Evolutionary conservation across 2,329 filamentous ascomycete species (phyloP), one percentile per base, ranked within the genome.

Genomic region (Penicillium olsonii): DNA sequence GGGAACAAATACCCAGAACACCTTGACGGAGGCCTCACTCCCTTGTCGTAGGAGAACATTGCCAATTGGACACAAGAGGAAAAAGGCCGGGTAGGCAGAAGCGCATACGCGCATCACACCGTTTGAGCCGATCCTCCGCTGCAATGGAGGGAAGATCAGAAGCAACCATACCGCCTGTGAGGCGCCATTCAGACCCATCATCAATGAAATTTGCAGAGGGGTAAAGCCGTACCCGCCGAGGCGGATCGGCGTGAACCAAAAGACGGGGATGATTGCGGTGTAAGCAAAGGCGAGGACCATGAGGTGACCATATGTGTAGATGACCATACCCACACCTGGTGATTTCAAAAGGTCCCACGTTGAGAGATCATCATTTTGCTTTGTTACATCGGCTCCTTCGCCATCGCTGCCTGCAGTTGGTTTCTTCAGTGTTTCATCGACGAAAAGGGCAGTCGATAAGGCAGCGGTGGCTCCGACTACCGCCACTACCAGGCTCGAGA

Each of bases 161-260:
- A 92, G 75, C 2, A 90, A 79, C 87, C 88, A 92, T 6, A 81
- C 49, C 1, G 87, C 83, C 67, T 92, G 89, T 4, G 82, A 77
- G 14, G 81, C 70, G 11, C 89, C 89, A 18, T 78, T 80, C 1
- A 85, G 49, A 1, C 78, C 82, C 72, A 92, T 80, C 69, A 86
- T 81, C 2, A 84, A 59, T 1, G 86, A 85, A 54, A 91, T 92
- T 44, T 82, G 78, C 4, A 80, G 64, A 0, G 85, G 74, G 0
- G 76, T 69, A 66, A 91, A 86, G 2, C 78, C 81, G 40, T 84
- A 79, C 0, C 89, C 89, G 27, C 88, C 88, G 0, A 85, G 75
- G 0, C 64, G 5, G 5, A 87, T 60, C 2, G 78, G 75, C 0
- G 85, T 89, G 68, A 80, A 91, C 71, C 84, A 84, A 64, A 85